Percentiles rank a stretch among this genome's conserved stretches.
phyloP scores from a whole-genome alignment of 192 early-diverging fungal species.

The Entomortierella lignicola region DNA sequence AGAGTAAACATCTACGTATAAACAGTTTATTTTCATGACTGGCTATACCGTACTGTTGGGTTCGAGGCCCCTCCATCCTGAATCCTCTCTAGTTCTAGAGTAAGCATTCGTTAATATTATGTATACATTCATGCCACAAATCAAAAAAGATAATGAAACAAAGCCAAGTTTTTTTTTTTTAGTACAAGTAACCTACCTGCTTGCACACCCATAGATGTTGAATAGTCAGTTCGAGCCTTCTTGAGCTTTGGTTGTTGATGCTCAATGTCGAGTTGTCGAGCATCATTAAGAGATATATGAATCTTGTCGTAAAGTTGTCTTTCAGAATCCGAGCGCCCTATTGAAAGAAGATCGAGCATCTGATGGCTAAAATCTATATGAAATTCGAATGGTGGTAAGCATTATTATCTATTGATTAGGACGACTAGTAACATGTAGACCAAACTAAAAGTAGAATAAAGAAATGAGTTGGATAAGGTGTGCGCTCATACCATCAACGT shows the following conservation, averaged over 20 bases:
- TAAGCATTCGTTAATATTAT: not conserved
- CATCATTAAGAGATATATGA: slow-evolving; percentile 63
- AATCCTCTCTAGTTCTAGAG: slow-evolving; percentile 47
- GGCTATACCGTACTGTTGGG: slow-evolving; percentile 49
- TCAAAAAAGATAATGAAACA: not conserved
- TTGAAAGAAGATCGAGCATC: slow-evolving; percentile 63
- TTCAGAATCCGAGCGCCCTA: slow-evolving; percentile 45
- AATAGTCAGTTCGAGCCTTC: slow-evolving; percentile 21
- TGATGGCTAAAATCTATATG: slow-evolving; percentile 61
- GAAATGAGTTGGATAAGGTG: no score
- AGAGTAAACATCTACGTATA: no score
- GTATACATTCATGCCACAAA: not conserved
- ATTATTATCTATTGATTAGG: no score
- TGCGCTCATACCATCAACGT: slow-evolving; percentile 70
- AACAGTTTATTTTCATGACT: slow-evolving; percentile 11
- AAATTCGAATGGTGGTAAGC: not conserved
- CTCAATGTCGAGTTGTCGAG: slow-evolving; percentile 38
- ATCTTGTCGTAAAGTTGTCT: slow-evolving; percentile 54
- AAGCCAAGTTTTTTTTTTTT: not conserved
- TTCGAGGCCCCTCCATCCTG: slow-evolving; percentile 53
- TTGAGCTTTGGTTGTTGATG: slow-evolving; percentile 36
- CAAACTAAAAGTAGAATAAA: not conserved
- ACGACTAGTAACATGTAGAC: not conserved
- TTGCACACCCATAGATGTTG: slow-evolving; percentile 27
- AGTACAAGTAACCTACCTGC: slow-evolving; percentile 20